Evolutionary conservation across 768 basidiomycete species (phyloP).

Genomic region (Tricholoma terreum): DNA sequence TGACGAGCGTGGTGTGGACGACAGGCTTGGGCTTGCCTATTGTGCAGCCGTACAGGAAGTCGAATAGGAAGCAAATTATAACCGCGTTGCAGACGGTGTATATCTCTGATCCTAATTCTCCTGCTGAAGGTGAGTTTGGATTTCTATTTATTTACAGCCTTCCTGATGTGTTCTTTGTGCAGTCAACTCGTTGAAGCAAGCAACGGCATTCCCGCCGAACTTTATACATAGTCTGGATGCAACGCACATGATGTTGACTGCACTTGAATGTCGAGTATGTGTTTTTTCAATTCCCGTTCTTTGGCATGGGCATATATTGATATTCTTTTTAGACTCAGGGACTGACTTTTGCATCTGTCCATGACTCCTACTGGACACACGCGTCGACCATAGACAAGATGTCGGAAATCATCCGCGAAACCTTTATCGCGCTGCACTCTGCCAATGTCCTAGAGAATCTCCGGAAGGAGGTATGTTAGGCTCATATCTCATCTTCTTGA

Average conservation of each 20-base stretch:
- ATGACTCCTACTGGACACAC: conserved; percentile 99
- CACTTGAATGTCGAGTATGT: conserved; percentile 76
- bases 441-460: conserved; percentile 79
- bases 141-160: background rate
- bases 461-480: conserved; percentile 59
- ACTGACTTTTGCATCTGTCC: conserved; percentile 91
- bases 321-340: conserved; percentile 49
- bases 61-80: conserved; percentile 75
- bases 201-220: conserved; percentile 97
- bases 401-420: conserved; percentile 86
- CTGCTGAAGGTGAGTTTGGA: conserved; percentile 53
- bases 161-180: conserved; percentile 3
- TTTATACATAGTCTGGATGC: conserved; percentile 98
- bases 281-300: background rate
- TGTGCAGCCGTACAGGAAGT: conserved; percentile 92
- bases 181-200: conserved; percentile 86
- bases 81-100: conserved; percentile 84
- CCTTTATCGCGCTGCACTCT: conserved; percentile 90
- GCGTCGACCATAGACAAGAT: conserved; percentile 82
- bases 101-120: conserved; percentile 81
- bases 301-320: conserved; percentile 4
- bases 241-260: conserved; percentile 98
- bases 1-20: conserved; percentile 96
- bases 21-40: conserved; percentile 94
- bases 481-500: background rate